Percentiles rank a stretch among this genome's conserved stretches.
Evolutionary conservation across 2,329 filamentous ascomycete genomes (phyloP).

Genomic region (Plectosphaerella plurivora): DNA sequence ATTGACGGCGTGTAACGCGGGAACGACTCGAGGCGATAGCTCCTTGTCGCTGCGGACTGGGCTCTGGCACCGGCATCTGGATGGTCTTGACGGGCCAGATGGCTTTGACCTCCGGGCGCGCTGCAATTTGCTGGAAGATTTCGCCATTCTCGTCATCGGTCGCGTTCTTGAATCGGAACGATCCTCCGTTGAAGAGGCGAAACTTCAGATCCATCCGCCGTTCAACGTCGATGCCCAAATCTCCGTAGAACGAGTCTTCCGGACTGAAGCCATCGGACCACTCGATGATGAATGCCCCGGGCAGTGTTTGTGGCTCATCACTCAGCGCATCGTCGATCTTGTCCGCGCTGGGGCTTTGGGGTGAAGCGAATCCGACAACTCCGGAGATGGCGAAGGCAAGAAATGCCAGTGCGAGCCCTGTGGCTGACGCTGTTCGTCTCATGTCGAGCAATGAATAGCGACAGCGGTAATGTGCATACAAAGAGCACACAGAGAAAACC

Average conservation of each 20-base stretch:
- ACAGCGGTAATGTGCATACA: no score
- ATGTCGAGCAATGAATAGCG: no score
- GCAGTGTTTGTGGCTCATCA: conserved; percentile 23
- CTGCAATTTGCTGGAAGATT: conserved; percentile 14
- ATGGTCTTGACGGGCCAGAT: conserved; percentile 22
- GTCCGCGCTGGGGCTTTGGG: no score
- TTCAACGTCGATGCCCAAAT: conserved; percentile 18
- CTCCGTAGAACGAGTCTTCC: no score
- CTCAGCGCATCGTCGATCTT: no score
- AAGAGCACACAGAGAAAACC: no score
- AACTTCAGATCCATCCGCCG: conserved; percentile 16
- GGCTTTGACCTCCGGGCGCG: conserved; percentile 17
- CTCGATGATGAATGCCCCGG: conserved; percentile 49
- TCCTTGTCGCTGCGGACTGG: conserved; percentile 14
- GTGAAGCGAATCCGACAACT: no score
- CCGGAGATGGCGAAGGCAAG: no score
- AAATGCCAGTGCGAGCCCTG: no score
- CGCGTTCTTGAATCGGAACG: conserved; percentile 18
- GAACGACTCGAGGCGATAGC: conserved; percentile 9
- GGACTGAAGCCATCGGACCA: conserved; percentile 10
- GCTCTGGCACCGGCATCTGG: conserved; percentile 11
- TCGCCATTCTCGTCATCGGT: conserved; percentile 28
- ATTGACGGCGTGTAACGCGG: conserved; percentile 1
- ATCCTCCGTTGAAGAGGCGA: conserved; percentile 18
- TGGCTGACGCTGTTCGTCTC: no score